phyloP scores from a whole-genome alignment of 2,329 filamentous ascomycete genomes.

The Epichloe coenophiala region DNA sequence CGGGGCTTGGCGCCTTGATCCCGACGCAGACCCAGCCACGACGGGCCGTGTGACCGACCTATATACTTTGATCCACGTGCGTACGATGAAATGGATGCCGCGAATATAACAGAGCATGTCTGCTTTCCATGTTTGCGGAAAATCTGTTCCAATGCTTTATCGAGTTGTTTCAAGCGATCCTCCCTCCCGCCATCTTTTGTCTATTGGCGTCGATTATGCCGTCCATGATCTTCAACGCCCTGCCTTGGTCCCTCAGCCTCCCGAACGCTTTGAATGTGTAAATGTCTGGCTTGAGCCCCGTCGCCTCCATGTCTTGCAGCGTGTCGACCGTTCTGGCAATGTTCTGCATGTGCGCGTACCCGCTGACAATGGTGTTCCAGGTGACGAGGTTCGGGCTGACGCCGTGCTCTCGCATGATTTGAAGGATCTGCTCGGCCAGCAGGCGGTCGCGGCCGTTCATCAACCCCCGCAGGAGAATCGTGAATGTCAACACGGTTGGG shows the following conservation, averaged over 20 bases:
- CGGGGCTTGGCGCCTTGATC: no score
- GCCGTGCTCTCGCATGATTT: constrained; percentile 53
- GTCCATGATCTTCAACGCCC: constrained; percentile 29
- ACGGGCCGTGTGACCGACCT: no score
- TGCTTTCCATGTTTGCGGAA: no score
- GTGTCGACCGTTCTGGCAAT: constrained; percentile 39
- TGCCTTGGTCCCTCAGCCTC: constrained; percentile 24
- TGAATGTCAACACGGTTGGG: constrained; percentile 63
- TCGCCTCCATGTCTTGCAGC: constrained; percentile 44
- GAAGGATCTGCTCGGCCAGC: constrained; percentile 51
- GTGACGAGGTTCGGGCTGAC: constrained; percentile 52
- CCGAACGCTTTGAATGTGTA: constrained; percentile 37
- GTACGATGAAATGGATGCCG: no score
- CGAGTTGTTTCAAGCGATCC: constrained; percentile 4
- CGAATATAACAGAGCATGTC: no score
- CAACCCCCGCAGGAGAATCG: constrained; percentile 61
- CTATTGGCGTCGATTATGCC: constrained; percentile 20
- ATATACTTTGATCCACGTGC: no score
- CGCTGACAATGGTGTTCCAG: constrained; percentile 58
- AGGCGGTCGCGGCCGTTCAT: constrained; percentile 43
- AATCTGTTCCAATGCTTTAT: no score
- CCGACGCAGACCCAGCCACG: no score
- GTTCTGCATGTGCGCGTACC: constrained; percentile 50
- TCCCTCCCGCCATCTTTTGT: constrained; percentile 12
- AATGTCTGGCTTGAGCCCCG: constrained; percentile 38